Conservation (phyloP, 2,329 filamentous ascomycete genomes). For the Pseudocercospora macadamiae region DNA sequence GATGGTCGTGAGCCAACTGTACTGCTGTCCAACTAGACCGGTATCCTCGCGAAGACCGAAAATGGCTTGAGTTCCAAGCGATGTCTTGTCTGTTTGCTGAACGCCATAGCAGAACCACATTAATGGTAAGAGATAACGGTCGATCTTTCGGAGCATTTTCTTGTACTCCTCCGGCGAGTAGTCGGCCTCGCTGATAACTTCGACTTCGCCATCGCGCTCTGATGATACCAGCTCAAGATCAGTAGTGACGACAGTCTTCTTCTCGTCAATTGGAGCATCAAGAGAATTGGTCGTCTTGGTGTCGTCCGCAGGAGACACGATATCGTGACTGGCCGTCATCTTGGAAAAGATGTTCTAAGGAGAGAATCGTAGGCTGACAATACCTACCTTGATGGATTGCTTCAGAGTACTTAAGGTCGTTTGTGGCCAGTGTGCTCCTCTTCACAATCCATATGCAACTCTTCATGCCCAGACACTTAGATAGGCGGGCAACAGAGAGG, state of each 20-base stretch:
- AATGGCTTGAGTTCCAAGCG: conserved; percentile 44
- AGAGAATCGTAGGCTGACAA: neutral
- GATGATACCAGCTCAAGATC: conserved; percentile 18
- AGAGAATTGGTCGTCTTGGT: conserved; percentile 1
- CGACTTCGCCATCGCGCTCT: conserved; percentile 22
- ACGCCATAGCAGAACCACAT: conserved; percentile 56
- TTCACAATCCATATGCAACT: neutral
- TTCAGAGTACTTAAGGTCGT: neutral
- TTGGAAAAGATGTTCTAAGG: neutral
- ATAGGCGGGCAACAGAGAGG: conserved; percentile 1
- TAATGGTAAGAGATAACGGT: conserved; percentile 51
- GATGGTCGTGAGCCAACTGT: conserved; percentile 46
- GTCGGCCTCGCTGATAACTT: conserved; percentile 26
- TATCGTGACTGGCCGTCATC: neutral
- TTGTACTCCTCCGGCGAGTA: conserved; percentile 37
- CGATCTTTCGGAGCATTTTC: conserved; percentile 42
- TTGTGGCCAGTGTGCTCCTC: neutral
- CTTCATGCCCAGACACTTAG: neutral
- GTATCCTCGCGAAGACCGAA: conserved; percentile 56
- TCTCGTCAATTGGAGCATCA: conserved; percentile 12
- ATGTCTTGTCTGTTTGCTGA: conserved; percentile 54
- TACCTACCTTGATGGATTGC: neutral
- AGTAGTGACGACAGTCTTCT: conserved; percentile 16
- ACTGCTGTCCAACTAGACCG: conserved; percentile 41
- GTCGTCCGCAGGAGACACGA: neutral